Evolutionary conservation across 768 basidiomycete species (phyloP).

Genomic region (Galerina sulciceps): DNA sequence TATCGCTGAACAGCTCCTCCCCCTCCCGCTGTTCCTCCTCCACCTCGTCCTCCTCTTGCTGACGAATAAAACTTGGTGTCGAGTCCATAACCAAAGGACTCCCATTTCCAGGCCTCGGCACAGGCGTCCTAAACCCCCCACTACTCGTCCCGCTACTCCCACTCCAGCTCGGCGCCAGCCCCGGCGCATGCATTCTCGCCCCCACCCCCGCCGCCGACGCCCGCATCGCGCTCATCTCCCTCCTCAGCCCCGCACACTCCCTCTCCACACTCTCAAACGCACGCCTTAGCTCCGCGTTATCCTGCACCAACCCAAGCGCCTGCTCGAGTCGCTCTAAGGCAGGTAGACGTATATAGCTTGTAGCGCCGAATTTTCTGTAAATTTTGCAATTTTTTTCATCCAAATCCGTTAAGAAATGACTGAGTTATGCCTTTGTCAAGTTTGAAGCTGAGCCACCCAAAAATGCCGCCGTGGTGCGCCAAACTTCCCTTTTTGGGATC

Average conservation of each 20-base stretch:
- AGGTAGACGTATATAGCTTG: no score
- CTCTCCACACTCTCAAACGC: conserved; percentile 37
- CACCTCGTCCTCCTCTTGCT: conserved; percentile 17
- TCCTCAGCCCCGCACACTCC: conserved; percentile 37
- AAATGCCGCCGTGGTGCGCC: no score
- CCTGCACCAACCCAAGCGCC: conserved; percentile 30
- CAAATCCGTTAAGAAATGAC: no score
- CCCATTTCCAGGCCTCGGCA: conserved; percentile 21
- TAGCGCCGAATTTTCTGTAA: no score
- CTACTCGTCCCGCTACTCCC: conserved; percentile 20
- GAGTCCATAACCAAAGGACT: conserved; percentile 27
- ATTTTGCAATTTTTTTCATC: no score
- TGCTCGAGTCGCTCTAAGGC: no score
- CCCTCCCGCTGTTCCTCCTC: conserved; percentile 14
- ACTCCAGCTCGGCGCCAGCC: conserved; percentile 28
- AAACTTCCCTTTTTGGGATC: no score
- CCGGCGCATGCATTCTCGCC: conserved; percentile 18
- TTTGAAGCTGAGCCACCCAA: no score
- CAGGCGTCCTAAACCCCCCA: conserved; percentile 23
- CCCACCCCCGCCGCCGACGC: no score
- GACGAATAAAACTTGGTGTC: conserved; percentile 20
- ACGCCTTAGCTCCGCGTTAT: conserved; percentile 38
- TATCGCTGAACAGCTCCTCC: conserved; percentile 20
- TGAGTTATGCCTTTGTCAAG: no score
- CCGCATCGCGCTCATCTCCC: conserved; percentile 21